These are phyloP conservation scores for Neolentinus lepideus DNA, from an alignment of 1,284 basidiomycete genomes.

Conservation along the genomic window DNA sequence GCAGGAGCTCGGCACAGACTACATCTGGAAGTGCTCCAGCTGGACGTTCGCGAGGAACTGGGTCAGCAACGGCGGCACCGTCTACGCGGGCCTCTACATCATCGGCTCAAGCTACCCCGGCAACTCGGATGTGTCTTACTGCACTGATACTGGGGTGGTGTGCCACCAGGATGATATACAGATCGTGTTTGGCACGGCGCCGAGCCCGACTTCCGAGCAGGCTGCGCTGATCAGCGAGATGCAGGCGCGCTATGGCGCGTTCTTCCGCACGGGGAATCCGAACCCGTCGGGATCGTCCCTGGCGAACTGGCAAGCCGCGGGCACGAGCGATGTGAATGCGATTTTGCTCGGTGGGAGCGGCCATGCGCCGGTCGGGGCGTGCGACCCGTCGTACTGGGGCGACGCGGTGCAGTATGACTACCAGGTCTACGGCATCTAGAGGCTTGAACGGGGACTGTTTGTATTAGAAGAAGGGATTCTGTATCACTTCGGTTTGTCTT, in stretches of 20 bases:
- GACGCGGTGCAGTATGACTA: constrained; percentile 58
- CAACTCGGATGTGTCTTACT: constrained; percentile 49
- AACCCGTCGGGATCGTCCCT: constrained; percentile 35
- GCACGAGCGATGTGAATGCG: constrained; percentile 40
- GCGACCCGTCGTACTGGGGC: constrained; percentile 62
- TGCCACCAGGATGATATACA: constrained; percentile 74
- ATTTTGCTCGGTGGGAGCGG: constrained; percentile 50
- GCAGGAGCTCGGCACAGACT: constrained; percentile 60
- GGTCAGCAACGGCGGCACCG: constrained; percentile 54
- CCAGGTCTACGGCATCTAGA: constrained; percentile 49
- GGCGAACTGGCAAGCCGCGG: constrained; percentile 44
- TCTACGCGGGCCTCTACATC: constrained; percentile 63
- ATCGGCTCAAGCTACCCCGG: constrained; percentile 64
- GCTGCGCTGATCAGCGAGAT: constrained; percentile 52
- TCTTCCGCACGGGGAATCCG: constrained; percentile 52
- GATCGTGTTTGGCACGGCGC: constrained; percentile 67
- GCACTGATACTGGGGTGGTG: constrained; percentile 44
- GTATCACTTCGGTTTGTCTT: not conserved
- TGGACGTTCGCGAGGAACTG: constrained; percentile 67
- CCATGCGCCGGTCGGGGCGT: constrained; percentile 45
- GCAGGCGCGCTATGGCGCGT: constrained; percentile 62
- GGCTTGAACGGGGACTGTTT: not conserved
- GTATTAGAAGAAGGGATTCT: not conserved
- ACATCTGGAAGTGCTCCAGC: constrained; percentile 60
- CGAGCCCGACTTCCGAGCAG: constrained; percentile 49